phyloP scores from a whole-genome alignment of 2,329 filamentous ascomycete species.

The Tothia fuscella region DNA sequence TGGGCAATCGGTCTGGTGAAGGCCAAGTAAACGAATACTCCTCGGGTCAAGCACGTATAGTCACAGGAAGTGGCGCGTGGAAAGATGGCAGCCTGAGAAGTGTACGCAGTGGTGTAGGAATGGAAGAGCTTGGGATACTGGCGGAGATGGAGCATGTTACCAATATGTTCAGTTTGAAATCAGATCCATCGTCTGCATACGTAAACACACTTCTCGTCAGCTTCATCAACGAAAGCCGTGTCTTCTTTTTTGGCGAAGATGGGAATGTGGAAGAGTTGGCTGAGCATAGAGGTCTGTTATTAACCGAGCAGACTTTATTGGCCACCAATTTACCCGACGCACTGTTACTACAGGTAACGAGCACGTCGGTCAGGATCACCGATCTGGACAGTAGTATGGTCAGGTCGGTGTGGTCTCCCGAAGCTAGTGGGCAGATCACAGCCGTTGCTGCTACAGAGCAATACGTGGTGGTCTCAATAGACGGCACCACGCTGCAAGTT shows the following conservation, averaged over 20 bases:
- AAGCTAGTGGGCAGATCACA: slow-evolving; percentile 49
- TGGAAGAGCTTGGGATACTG: slow-evolving; percentile 76
- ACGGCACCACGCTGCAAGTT: slow-evolving; percentile 60
- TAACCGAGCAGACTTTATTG: slow-evolving; percentile 62
- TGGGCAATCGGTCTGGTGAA: slow-evolving; percentile 74
- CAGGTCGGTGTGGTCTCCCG: slow-evolving; percentile 43
- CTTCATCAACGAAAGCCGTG: slow-evolving; percentile 69
- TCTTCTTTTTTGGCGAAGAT: slow-evolving; percentile 62
- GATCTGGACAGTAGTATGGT: slow-evolving; percentile 44
- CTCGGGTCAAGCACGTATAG: slow-evolving; percentile 84
- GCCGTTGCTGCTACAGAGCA: slow-evolving; percentile 63
- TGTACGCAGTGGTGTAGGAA: slow-evolving; percentile 83
- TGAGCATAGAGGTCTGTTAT: slow-evolving; percentile 55
- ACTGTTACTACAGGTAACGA: slow-evolving; percentile 75
- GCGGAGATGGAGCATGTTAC: slow-evolving; percentile 65
- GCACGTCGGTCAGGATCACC: slow-evolving; percentile 47
- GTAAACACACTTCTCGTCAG: slow-evolving; percentile 67
- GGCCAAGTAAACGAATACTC: slow-evolving; percentile 80
- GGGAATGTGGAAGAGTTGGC: slow-evolving; percentile 81
- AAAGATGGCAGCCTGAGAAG: slow-evolving; percentile 80
- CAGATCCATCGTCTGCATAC: slow-evolving; percentile 36
- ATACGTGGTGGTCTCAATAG: slow-evolving; percentile 60
- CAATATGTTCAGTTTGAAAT: slow-evolving; percentile 57
- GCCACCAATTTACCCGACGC: slow-evolving; percentile 52
- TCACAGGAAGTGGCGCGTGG: slow-evolving; percentile 84